Base-by-base conservation (phyloP, 2,329 filamentous ascomycete species). In the Alternaria sp. region DNA sequence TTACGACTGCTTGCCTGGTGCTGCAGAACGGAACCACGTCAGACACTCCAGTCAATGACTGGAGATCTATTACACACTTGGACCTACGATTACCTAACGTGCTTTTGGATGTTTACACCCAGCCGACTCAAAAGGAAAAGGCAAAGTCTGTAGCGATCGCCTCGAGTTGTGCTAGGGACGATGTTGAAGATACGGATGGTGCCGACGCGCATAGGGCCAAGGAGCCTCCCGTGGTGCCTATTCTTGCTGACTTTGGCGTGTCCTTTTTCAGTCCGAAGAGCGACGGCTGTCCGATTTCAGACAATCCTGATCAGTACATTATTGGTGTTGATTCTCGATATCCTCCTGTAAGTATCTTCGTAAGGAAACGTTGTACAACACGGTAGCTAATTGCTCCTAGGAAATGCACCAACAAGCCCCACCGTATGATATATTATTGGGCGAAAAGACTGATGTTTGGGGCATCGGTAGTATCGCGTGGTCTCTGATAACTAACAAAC, bases 391-490 rank as follows among this genome's bases (percentile, higher is more conserved):
- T 37, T n/a, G 31, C 9, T 33, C 17, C 0, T 49, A 49, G 46
- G 46, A 34, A 49, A 40, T 31, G 48, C 34, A 51, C n/a, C 48
- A 51, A 24, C 36, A 48, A 48, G 11, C 9, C 3, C 17, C n/a
- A 9, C 41, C 31, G 13, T 45, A 46, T 26, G 23, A 37, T 17
- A 26, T 45, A 40, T 26, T 39, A 24, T 33, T 54, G 3, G 29
- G 29, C 7, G 51, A 54, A 26, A 54, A 45, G 29, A 54, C 51
- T 5, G 51, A 54, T 5, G 51, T 54, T 28, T 54, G 51, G 51
- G 40, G 51, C 8, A 39, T 54, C 24, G 51, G 41, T 36, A 34
- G 29, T 29, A 46, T 54, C 17, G 51, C 41, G 8, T 54, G 41
- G 40, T 14, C 17, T 3, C 24, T 54, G 23, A 46, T 46, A 3